phyloP scores from a whole-genome alignment of 1,139 yeast species.

The Kodamaea suecica region DNA sequence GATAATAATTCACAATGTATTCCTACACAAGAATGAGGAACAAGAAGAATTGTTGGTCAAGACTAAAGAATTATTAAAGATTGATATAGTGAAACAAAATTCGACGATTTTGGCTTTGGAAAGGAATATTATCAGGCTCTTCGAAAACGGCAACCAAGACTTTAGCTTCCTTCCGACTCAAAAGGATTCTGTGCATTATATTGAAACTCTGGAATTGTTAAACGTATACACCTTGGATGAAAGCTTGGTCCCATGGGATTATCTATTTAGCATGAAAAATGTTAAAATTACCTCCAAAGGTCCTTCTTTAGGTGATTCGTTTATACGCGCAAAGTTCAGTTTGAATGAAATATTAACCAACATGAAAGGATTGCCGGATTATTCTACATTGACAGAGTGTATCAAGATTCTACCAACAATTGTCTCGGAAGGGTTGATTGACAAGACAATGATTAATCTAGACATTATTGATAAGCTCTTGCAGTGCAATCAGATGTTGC shows the following conservation, averaged over 20 bases:
- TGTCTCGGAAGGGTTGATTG: slow-evolving; percentile 10
- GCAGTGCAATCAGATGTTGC: slow-evolving; percentile 18
- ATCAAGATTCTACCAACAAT: slow-evolving; percentile 12
- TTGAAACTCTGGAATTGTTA: background rate
- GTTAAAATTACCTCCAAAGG: background rate
- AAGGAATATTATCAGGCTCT: background rate
- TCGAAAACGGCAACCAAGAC: background rate
- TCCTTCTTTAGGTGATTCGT: slow-evolving; percentile 1
- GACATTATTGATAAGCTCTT: slow-evolving; percentile 18
- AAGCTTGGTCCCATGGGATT: slow-evolving; percentile 6
- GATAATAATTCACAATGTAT: slow-evolving; percentile 16
- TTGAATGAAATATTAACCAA: slow-evolving; percentile 1
- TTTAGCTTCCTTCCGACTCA: background rate
- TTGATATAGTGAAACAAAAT: slow-evolving; percentile 8
- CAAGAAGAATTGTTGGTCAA: slow-evolving; percentile 1
- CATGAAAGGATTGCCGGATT: background rate
- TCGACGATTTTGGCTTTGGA: slow-evolving; percentile 2
- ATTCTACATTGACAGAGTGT: slow-evolving; percentile 7
- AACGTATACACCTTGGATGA: background rate
- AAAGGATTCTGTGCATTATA: background rate
- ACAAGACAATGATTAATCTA: slow-evolving; percentile 6
- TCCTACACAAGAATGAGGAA: slow-evolving; percentile 13
- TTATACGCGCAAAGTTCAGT: slow-evolving; percentile 3
- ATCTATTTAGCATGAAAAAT: slow-evolving; percentile 5
- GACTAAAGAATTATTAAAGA: slow-evolving; percentile 4